Evolutionary conservation across 2,329 filamentous ascomycete genomes (phyloP).

Genomic region (Calcarisporium arbuscula): DNA sequence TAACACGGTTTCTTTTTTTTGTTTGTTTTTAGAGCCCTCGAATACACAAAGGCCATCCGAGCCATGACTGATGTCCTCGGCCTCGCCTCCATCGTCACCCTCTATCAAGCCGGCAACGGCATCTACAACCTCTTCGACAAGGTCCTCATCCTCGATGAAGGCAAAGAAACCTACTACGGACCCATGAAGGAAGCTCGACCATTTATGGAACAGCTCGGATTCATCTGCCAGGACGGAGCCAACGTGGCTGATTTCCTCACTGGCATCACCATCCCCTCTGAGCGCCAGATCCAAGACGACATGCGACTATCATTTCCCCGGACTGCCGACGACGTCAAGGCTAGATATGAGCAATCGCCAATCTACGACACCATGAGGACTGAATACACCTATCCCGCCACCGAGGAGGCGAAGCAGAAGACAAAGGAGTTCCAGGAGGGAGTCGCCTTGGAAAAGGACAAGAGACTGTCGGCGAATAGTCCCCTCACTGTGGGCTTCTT

Average conservation of each 20-base stretch:
- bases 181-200: conserved; percentile 49
- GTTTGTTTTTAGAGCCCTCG: conserved; percentile 38
- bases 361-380: conserved; percentile 43
- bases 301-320: conserved; percentile 36
- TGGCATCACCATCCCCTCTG: conserved; percentile 59
- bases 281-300: conserved; percentile 51
- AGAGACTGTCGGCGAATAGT: conserved; percentile 44
- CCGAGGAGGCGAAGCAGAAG: conserved; percentile 37
- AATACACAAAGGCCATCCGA: conserved; percentile 55
- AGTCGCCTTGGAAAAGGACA: conserved; percentile 48
- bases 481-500: conserved; percentile 49
- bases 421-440: conserved; percentile 49
- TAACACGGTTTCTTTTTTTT: neutral
- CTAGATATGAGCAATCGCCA: conserved; percentile 43
- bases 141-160: conserved; percentile 60
- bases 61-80: conserved; percentile 58
- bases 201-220: conserved; percentile 61
- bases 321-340: conserved; percentile 36
- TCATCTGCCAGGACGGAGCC: conserved; percentile 53
- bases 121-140: conserved; percentile 68
- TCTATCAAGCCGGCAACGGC: conserved; percentile 65
- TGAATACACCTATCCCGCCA: conserved; percentile 52
- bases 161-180: conserved; percentile 61
- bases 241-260: conserved; percentile 63
- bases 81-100: conserved; percentile 53